Evolutionary conservation across 495 filamentous ascomycete genomes (phyloP).

Genomic region (Penicillium lagena): DNA sequence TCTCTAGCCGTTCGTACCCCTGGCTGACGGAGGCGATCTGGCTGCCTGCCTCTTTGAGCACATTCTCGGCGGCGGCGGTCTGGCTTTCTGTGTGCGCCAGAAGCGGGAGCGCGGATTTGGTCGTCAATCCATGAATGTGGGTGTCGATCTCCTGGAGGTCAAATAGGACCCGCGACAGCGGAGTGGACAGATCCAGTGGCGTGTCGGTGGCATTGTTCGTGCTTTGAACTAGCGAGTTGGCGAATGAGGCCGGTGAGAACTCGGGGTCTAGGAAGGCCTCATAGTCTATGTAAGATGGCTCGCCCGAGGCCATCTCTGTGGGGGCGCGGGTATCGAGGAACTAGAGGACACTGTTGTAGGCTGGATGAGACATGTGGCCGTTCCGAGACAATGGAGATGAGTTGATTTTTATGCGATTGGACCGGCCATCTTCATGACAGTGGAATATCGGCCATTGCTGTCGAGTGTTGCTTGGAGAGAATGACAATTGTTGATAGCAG

Average conservation of each 20-base stretch:
- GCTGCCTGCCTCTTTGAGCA: slow-evolving; percentile 65
- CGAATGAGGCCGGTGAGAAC: slow-evolving; percentile 76
- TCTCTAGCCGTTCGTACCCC: slow-evolving; percentile 75
- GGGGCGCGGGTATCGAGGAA: background rate
- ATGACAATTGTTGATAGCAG: slow-evolving; percentile 13
- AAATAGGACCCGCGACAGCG: slow-evolving; percentile 88
- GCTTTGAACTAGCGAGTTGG: slow-evolving; percentile 77
- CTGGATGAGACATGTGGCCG: background rate
- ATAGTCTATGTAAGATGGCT: slow-evolving; percentile 92
- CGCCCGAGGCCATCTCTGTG: slow-evolving; percentile 29
- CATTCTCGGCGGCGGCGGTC: slow-evolving; percentile 56
- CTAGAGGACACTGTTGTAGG: background rate
- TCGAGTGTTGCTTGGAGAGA: background rate
- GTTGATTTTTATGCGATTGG: background rate
- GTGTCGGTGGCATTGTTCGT: slow-evolving; percentile 92
- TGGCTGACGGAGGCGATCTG: slow-evolving; percentile 75
- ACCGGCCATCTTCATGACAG: background rate
- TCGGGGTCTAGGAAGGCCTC: slow-evolving; percentile 79
- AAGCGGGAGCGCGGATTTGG: slow-evolving; percentile 75
- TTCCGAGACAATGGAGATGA: background rate
- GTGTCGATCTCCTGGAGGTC: slow-evolving; percentile 97
- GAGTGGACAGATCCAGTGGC: slow-evolving; percentile 86
- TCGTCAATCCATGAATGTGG: slow-evolving; percentile 85
- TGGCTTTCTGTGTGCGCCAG: slow-evolving; percentile 70
- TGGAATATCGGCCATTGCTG: slow-evolving; percentile 1